A percentile compares a stretch with the other conserved stretches of the same genome.
Evolutionary conservation across 1,284 basidiomycete genomes (phyloP).

Genomic region (Takashimella tepidaria): DNA sequence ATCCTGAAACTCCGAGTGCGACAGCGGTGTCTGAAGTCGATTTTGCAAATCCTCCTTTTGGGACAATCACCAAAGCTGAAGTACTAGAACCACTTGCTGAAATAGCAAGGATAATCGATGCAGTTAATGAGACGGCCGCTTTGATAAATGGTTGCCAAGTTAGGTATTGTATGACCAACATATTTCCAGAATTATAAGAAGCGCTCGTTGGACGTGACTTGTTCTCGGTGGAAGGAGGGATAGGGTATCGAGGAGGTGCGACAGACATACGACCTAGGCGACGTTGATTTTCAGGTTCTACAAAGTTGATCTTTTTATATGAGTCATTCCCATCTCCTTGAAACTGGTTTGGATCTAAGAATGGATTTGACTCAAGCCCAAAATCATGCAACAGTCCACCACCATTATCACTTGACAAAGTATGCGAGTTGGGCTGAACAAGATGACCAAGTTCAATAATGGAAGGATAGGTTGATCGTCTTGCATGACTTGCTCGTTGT

Average conservation of each 20-base stretch:
- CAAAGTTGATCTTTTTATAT: slow-evolving; percentile 6
- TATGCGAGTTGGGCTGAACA: not conserved
- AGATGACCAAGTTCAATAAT: not conserved
- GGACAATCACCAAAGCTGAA: slow-evolving; percentile 10
- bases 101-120: slow-evolving; percentile 23
- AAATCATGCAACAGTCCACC: not conserved
- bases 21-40: slow-evolving; percentile 5
- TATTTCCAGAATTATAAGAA: not conserved
- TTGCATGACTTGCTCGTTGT: not conserved
- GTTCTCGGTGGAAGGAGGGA: slow-evolving; percentile 10
- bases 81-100: slow-evolving; percentile 3
- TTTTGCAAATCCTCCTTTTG: slow-evolving; percentile 16
- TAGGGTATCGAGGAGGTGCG: slow-evolving; percentile 28
- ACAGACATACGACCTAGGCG: slow-evolving; percentile 34
- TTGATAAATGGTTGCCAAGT: slow-evolving; percentile 24
- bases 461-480: not conserved
- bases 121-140: slow-evolving; percentile 9
- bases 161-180: slow-evolving; percentile 9
- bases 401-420: too few species aligned
- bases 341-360: not conserved
- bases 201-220: not conserved
- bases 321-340: not conserved
- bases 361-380: not conserved
- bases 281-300: slow-evolving; percentile 22
- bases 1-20: slow-evolving; percentile 23